Percentiles rank a stretch among this genome's conserved stretches.
phyloP scores from a whole-genome alignment of 2,329 filamentous ascomycete species.

The Penicillium sp. region DNA sequence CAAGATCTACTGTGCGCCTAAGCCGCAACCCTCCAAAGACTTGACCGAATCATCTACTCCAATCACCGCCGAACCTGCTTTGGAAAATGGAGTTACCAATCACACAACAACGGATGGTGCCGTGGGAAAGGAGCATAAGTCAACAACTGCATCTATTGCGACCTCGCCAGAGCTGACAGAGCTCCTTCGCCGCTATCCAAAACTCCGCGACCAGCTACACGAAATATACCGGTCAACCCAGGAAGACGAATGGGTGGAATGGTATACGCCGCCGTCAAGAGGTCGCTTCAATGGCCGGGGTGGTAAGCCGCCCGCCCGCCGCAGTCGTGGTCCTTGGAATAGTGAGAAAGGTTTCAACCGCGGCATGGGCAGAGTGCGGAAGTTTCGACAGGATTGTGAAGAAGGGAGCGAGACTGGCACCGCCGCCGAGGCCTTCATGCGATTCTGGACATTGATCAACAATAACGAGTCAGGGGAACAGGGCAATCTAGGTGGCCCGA shows the following conservation, averaged over 20 bases:
- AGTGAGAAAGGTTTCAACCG: slow-evolving; percentile 49
- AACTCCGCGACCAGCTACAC: slow-evolving; percentile 43
- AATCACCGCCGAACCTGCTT: slow-evolving; percentile 10
- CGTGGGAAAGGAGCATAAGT: slow-evolving; percentile 7
- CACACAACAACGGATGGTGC: slow-evolving; percentile 8
- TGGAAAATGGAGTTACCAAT: slow-evolving; percentile 13
- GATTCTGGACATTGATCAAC: slow-evolving; percentile 40
- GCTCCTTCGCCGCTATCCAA: slow-evolving; percentile 44
- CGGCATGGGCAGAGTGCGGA: slow-evolving; percentile 44
- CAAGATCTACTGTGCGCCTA: slow-evolving; percentile 48
- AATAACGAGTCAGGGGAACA: slow-evolving; percentile 10
- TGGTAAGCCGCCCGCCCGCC: slow-evolving; percentile 29
- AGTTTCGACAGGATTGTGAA: slow-evolving; percentile 42
- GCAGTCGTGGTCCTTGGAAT: slow-evolving; percentile 44
- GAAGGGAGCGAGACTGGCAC: slow-evolving; percentile 36
- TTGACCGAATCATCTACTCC: slow-evolving; percentile 13
- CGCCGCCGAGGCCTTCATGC: slow-evolving; percentile 42
- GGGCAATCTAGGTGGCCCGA: not conserved
- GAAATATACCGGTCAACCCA: slow-evolving; percentile 48
- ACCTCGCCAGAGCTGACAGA: slow-evolving; percentile 40
- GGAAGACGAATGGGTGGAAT: slow-evolving; percentile 47
- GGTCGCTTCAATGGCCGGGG: slow-evolving; percentile 32
- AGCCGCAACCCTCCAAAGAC: slow-evolving; percentile 22
- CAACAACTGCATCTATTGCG: slow-evolving; percentile 21
- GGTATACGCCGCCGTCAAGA: slow-evolving; percentile 26